Evolutionary conservation across 805 yeast species (phyloP).

Genomic region (Debaryomyces hansenii): DNA sequence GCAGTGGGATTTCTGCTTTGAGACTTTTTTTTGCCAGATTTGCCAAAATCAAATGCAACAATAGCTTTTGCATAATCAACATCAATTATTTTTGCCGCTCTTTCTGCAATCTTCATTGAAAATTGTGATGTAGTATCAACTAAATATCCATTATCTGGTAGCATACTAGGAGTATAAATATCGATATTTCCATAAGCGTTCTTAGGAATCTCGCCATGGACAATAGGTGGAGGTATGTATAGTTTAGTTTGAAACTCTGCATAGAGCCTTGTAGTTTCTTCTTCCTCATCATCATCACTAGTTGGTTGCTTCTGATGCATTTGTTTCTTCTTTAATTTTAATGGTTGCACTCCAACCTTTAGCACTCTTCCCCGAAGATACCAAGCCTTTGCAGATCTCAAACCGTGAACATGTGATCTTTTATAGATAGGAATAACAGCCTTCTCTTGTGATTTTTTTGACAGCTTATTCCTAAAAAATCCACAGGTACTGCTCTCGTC

Average conservation of each 20-base stretch:
- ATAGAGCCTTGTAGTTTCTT: conserved; percentile 60
- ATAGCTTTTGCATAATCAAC: conserved; percentile 88
- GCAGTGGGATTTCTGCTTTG: conserved; percentile 54
- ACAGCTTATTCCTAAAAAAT: conserved; percentile 51
- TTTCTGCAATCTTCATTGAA: conserved; percentile 51
- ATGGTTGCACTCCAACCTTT: conserved; percentile 67
- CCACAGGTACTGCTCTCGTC: conserved; percentile 64
- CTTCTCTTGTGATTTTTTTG: conserved; percentile 17
- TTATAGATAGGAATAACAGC: conserved; percentile 61
- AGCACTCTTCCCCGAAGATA: conserved; percentile 75
- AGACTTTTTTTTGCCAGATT: conserved; percentile 32
- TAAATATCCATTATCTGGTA: conserved; percentile 76
- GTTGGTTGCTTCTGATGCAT: conserved; percentile 1
- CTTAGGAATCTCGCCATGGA: conserved; percentile 67
- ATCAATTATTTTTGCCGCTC: conserved; percentile 69
- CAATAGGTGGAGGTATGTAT: conserved; percentile 65
- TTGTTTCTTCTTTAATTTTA: conserved; percentile 44
- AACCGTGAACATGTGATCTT: conserved; percentile 58
- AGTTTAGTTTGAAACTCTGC: conserved; percentile 75
- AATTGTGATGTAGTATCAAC: conserved; percentile 27
- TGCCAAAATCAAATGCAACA: conserved; percentile 73
- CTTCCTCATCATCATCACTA: conserved; percentile 47
- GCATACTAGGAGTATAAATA: conserved; percentile 72
- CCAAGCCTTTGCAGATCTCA: conserved; percentile 84
- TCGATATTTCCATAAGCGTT: conserved; percentile 86